Evolutionary conservation across 2,329 filamentous ascomycete species (phyloP), one percentile per base, ranked within the genome.

Genomic region (Venturia aucupariae): DNA sequence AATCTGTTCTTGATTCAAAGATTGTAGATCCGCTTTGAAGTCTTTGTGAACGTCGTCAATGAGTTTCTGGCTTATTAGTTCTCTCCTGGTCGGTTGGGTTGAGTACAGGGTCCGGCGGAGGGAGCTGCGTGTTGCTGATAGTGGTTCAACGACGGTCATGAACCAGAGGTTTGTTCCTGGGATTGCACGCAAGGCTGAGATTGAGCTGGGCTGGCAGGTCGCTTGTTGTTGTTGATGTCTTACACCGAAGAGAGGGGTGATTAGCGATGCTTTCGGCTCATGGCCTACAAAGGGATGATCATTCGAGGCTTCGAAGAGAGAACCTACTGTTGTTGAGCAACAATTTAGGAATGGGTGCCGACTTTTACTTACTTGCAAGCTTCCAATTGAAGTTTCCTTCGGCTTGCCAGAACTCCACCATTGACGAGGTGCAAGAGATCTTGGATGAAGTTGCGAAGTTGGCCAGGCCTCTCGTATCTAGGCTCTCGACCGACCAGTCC

Each of bases 381-480:
- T 78, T 78, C 76, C 76, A 78, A 66, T 77, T 78, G 61, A 75
- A 74, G 0, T 73, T 70, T 3, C 74, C 70, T 13, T 72, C 69
- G 65, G 75, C 69, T 6, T 74, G 72, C 73, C 73, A 76, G 17
- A 70, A 69, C 1, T 62, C 72, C 63, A 69, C 71, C 71, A 66
- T 73, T 59, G 61, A 71, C 73, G 13, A 70, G 70, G 6, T 61
- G 63, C 32, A 71, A 64, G 51, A 71, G 71, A 68, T 67, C 11
- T 67, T 66, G 46, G 70, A 67, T 32, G 70, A 60, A 5, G 67
- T 66, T 44, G 54, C 48, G 15, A 63, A 65, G 38, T 24, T 13
- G 7, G 32, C 46, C 7, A 55, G 24, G 11, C 46, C 63, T n/a
- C 69, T 68, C 60, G 67, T 64, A 42, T 74, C 70, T 1, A 72